Evolutionary conservation across 345 rosid genomes (phyloP).

Genomic region (Lumnitzera littorea): DNA sequence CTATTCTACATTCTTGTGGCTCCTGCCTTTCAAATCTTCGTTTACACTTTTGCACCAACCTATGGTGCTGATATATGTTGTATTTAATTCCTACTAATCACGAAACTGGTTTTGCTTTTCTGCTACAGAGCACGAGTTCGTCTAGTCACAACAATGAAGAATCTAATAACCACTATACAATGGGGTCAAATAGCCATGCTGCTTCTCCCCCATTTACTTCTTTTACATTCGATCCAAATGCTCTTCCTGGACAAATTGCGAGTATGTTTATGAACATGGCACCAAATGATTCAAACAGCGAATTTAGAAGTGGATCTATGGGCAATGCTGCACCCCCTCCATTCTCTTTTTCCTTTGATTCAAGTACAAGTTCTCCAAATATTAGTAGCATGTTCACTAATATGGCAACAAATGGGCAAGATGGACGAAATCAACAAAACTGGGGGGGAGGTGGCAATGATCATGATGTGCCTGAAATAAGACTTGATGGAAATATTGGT

Average conservation of each 20-base stretch:
- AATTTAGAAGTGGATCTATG: constrained; percentile 14
- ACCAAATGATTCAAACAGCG: constrained; percentile 10
- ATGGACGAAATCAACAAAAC: constrained; percentile 28
- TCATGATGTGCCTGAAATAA: constrained; percentile 27
- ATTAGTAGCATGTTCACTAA: constrained; percentile 10
- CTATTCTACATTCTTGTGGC: too few species aligned
- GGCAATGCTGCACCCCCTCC: constrained; percentile 1
- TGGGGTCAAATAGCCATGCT: constrained; percentile 9
- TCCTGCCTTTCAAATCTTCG: too few species aligned
- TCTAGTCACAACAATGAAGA: constrained; percentile 25
- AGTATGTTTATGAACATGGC: constrained; percentile 14
- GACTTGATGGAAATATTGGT: constrained; percentile 35
- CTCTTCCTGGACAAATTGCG: constrained; percentile 10
- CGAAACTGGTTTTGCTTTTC: constrained; percentile 9
- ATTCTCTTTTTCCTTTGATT: constrained; percentile 11
- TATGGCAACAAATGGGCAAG: constrained; percentile 11
- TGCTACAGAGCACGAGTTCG: constrained; percentile 16
- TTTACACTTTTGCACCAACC: too few species aligned
- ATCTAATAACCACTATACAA: constrained; percentile 19
- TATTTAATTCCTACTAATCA: constrained; percentile 3
- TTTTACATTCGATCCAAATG: constrained; percentile 4
- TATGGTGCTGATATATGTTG: too few species aligned
- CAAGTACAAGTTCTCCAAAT: constrained; percentile 2
- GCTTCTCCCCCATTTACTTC: constrained; percentile 8
- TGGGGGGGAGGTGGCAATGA: constrained; percentile 20